Evolutionary conservation across 75 land plant genomes (phyloP).

Genomic region (Cunninghamia lanceolata): DNA sequence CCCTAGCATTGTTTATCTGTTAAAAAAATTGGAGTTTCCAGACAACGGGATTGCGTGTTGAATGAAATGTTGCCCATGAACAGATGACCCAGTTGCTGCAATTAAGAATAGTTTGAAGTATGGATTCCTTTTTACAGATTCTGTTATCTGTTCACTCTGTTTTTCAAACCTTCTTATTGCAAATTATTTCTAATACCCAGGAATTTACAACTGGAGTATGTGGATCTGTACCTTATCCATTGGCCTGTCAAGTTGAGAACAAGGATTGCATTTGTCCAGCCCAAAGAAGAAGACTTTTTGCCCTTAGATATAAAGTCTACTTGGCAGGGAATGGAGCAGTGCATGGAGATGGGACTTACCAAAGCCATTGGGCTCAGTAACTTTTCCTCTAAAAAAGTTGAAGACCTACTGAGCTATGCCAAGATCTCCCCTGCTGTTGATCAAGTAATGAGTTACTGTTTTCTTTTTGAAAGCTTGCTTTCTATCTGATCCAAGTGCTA

Average conservation of each 20-base stretch:
- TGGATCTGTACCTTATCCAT: neutral
- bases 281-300: neutral
- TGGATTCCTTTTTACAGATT: neutral
- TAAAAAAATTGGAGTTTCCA: too few relatives aligned
- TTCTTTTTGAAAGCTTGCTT: neutral
- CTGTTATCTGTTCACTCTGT: neutral
- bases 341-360: too few relatives aligned
- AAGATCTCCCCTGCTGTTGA: neutral
- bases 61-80: too few relatives aligned
- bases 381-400: neutral
- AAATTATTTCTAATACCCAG: neutral
- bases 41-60: too few relatives aligned
- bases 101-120: neutral
- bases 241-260: neutral
- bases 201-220: neutral
- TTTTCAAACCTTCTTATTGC: neutral
- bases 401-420: neutral
- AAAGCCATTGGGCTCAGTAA: neutral
- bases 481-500: too few relatives aligned
- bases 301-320: too few relatives aligned
- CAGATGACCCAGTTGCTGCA: conserved; percentile 45
- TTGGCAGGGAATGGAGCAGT: too few relatives aligned
- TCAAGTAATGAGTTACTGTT: neutral
- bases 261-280: neutral
- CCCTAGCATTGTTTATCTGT: too few relatives aligned